These are phyloP conservation scores for Candida taoyuanica DNA, from an alignment of 805 yeast species.

Conservation along the genomic window DNA sequence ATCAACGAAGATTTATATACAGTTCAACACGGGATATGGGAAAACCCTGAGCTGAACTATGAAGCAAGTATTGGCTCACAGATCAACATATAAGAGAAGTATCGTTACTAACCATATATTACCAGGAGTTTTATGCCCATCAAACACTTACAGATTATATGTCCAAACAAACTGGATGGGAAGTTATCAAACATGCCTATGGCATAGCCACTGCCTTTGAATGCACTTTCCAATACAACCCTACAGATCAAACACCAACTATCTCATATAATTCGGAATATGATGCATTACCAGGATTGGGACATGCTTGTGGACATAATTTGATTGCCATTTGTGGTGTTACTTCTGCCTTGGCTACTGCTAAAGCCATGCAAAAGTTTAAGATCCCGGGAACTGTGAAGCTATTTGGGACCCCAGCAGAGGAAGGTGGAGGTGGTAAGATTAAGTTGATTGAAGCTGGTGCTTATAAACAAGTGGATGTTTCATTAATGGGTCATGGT, in stretches of 20 bases:
- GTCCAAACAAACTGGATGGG: conserved; percentile 13
- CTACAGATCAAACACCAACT: conserved; percentile 3
- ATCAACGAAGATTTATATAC: conserved; percentile 5
- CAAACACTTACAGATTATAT: conserved; percentile 4
- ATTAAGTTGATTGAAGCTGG: conserved; percentile 9
- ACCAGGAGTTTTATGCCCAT: conserved; percentile 11
- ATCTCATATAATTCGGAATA: conserved; percentile 11
- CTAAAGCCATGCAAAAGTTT: conserved; percentile 8
- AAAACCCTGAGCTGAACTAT: conserved; percentile 9
- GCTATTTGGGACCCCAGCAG: conserved; percentile 13
- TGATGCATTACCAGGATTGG: conserved; percentile 11
- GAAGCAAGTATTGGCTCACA: too few species aligned
- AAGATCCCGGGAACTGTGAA: conserved; percentile 11
- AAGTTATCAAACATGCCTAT: conserved; percentile 6
- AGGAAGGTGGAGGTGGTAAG: conserved; percentile 13
- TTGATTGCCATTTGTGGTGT: conserved; percentile 8
- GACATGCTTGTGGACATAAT: conserved; percentile 14
- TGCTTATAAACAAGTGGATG: conserved; percentile 11
- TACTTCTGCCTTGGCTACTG: conserved; percentile 8
- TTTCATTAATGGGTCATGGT: conserved; percentile 10
- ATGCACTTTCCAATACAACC: conserved; percentile 2
- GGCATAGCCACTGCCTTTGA: conserved; percentile 11
- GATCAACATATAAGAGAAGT: too few species aligned
- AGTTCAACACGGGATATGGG: conserved; percentile 11
- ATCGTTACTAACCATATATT: too few species aligned